Evolutionary conservation across 768 basidiomycete genomes (phyloP).

Genomic region (Mycena haematopus): DNA sequence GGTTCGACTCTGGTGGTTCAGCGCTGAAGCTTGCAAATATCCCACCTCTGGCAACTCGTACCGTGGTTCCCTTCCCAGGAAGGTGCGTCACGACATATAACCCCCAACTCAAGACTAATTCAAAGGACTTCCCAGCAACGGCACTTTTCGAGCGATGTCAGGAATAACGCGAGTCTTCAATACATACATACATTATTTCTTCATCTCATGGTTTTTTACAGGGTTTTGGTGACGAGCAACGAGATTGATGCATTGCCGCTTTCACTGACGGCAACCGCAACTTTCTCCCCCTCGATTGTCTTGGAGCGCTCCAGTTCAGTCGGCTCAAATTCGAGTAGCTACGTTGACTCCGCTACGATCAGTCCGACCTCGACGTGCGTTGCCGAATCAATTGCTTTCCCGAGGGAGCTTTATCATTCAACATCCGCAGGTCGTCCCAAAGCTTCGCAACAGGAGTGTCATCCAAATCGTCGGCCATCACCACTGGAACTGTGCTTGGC

Average conservation of each 20-base stretch:
- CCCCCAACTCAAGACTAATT: background rate
- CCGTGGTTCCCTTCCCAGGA: slow-evolving; percentile 22
- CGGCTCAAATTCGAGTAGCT: background rate
- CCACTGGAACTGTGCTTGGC: slow-evolving; percentile 13
- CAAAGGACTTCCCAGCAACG: background rate
- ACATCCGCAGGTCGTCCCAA: background rate
- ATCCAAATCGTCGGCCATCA: background rate
- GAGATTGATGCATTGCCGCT: slow-evolving; percentile 9
- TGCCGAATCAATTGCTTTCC: too few relatives aligned
- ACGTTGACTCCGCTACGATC: background rate
- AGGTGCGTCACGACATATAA: slow-evolving; percentile 1
- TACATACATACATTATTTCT: too few relatives aligned
- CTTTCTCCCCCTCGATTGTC: slow-evolving; percentile 12
- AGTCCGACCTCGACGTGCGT: background rate
- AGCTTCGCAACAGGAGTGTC: background rate
- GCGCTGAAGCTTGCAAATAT: slow-evolving; percentile 13
- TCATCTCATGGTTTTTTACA: background rate
- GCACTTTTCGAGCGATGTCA: slow-evolving; percentile 21
- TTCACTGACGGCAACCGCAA: slow-evolving; percentile 1
- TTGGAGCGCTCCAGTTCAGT: background rate
- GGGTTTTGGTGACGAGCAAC: slow-evolving; percentile 20
- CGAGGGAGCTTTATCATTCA: background rate
- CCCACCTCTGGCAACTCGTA: background rate
- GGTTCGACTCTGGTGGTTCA: slow-evolving; percentile 13
- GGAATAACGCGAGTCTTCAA: slow-evolving; percentile 8